phyloP scores from a whole-genome alignment of 2,329 filamentous ascomycete genomes.

The Ceratocystis eucalypticola region DNA sequence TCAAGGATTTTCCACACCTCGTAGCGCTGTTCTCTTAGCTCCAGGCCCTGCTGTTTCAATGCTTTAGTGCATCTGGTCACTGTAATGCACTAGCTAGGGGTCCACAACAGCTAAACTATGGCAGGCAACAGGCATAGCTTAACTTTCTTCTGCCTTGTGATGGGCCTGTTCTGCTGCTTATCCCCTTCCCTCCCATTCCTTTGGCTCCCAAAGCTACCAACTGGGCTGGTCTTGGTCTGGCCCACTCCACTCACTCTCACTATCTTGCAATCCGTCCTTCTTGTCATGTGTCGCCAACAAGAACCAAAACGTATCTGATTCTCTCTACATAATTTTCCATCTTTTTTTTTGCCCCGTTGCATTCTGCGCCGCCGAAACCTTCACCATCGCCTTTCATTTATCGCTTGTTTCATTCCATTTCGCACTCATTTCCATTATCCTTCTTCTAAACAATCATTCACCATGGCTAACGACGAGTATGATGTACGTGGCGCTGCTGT shows the following conservation, averaged over 20 bases:
- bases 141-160: background rate
- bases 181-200: too few relatives aligned
- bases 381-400: slow-evolving; percentile 16
- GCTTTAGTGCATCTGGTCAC: background rate
- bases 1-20: too few relatives aligned
- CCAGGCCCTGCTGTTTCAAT: background rate
- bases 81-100: background rate
- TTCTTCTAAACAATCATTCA: slow-evolving; percentile 26
- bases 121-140: background rate
- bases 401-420: slow-evolving; percentile 10
- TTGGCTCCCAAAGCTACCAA: too few relatives aligned
- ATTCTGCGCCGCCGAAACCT: slow-evolving; percentile 1
- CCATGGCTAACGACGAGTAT: slow-evolving; percentile 99
- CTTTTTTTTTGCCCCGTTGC: background rate
- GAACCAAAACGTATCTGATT: slow-evolving; percentile 10
- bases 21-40: background rate
- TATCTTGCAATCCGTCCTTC: slow-evolving; percentile 6
- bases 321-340: slow-evolving; percentile 4
- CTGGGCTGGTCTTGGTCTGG: background rate
- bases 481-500: slow-evolving; percentile 49
- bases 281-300: slow-evolving; percentile 9
- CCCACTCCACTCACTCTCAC: background rate
- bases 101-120: background rate
- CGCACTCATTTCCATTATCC: slow-evolving; percentile 7
- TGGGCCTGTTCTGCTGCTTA: background rate